Percentiles rank a stretch among this genome's conserved stretches.
Conservation (phyloP, 129 eudicot genomes). For the Pseudognaphalium luteoalbum region DNA sequence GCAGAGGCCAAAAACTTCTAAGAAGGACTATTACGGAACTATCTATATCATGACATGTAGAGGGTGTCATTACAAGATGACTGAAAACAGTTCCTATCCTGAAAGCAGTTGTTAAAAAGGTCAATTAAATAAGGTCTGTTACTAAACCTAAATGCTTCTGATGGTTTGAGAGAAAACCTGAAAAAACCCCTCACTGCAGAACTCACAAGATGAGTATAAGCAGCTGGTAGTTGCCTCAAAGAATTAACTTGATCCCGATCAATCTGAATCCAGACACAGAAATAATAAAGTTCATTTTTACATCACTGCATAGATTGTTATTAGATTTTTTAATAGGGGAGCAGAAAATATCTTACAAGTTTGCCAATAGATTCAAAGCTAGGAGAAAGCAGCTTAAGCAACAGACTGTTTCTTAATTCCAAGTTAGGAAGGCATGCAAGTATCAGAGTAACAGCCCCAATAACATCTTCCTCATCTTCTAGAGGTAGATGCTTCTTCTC, state of each 20-base stretch:
- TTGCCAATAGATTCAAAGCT: conserved; percentile 69
- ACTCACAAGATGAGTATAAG: conserved; percentile 49
- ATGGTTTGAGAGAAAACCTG: conserved; percentile 51
- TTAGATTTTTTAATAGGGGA: not conserved
- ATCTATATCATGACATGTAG: conserved; percentile 52
- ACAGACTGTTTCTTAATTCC: conserved; percentile 66
- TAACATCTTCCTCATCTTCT: conserved; percentile 87
- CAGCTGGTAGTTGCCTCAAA: conserved; percentile 64
- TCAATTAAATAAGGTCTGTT: conserved; percentile 11
- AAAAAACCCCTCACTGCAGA: conserved; percentile 72
- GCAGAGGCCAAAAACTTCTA: conserved; percentile 82
- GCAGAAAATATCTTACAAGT: conserved; percentile 60
- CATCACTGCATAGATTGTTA: not conserved
- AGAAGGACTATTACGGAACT: conserved; percentile 51
- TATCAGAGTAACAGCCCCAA: conserved; percentile 66
- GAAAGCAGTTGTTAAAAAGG: conserved; percentile 28
- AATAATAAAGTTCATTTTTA: not conserved
- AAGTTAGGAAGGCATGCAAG: conserved; percentile 67
- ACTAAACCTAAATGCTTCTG: not conserved
- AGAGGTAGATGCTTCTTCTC: conserved; percentile 62
- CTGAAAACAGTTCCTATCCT: conserved; percentile 79
- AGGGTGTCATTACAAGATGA: conserved; percentile 52
- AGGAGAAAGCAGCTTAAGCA: conserved; percentile 72
- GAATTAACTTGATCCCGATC: conserved; percentile 49
- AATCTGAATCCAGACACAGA: conserved; percentile 43